Evolutionary conservation across 495 filamentous ascomycete genomes (phyloP).

Genomic region (Entonaema liquescens): DNA sequence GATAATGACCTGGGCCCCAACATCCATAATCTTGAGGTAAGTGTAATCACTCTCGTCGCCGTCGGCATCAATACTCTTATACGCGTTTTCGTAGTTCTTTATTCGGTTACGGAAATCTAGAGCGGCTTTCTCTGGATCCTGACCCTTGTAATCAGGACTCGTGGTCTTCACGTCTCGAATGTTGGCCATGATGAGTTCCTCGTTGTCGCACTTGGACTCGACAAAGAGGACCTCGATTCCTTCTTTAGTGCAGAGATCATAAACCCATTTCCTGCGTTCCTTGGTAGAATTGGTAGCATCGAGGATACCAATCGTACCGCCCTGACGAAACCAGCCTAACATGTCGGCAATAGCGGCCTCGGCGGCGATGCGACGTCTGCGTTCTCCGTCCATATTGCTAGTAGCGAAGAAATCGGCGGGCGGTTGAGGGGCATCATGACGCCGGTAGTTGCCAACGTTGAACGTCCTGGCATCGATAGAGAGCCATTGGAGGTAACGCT

Average conservation of each 20-base stretch:
- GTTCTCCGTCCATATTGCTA: constrained; percentile 87
- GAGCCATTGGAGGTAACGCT: constrained; percentile 95
- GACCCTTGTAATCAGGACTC: constrained; percentile 91
- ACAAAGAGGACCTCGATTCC: constrained; percentile 92
- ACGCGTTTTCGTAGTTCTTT: constrained; percentile 94
- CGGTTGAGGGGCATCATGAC: constrained; percentile 84
- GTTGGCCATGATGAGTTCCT: constrained; percentile 94
- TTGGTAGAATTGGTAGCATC: constrained; percentile 97
- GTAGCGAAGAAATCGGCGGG: constrained; percentile 92
- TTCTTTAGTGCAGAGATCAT: constrained; percentile 73
- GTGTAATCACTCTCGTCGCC: constrained; percentile 81
- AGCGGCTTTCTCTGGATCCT: constrained; percentile 90
- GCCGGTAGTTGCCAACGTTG: constrained; percentile 96
- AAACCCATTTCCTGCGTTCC: constrained; percentile 87
- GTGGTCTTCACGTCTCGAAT: constrained; percentile 98
- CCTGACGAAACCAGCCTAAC: constrained; percentile 83
- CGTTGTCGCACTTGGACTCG: constrained; percentile 94
- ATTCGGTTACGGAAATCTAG: constrained; percentile 93
- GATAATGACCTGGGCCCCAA: constrained; percentile 93
- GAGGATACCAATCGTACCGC: constrained; percentile 86
- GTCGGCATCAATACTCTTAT: constrained; percentile 85
- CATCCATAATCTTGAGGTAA: constrained; percentile 97
- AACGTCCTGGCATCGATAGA: constrained; percentile 92
- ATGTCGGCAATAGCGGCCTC: constrained; percentile 91
- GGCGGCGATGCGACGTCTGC: constrained; percentile 83